These are phyloP conservation scores for Phytopythium aichiense DNA, from an alignment of 352 stramenopile species.

Conservation along the genomic window DNA sequence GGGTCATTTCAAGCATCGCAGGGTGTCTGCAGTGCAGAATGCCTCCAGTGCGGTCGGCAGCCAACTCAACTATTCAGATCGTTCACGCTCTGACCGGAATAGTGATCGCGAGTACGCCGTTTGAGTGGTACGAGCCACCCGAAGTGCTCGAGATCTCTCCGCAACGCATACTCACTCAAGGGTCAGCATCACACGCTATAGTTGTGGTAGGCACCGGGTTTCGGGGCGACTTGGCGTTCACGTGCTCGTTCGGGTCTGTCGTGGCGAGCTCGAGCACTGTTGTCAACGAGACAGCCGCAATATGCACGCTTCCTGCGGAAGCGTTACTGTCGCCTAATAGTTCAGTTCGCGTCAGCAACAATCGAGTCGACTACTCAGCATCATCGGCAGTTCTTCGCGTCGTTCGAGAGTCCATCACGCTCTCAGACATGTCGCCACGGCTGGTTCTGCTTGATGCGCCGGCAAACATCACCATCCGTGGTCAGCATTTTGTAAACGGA, in stretches of 20 bases:
- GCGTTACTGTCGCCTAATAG: not conserved
- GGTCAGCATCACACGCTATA: not conserved
- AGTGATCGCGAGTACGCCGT: not conserved
- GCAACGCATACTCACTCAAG: not conserved
- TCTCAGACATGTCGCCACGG: slow-evolving; percentile 18
- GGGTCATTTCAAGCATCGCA: not conserved
- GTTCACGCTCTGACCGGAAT: not conserved
- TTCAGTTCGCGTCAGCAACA: slow-evolving; percentile 1
- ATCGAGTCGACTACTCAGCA: slow-evolving; percentile 1
- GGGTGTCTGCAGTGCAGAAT: slow-evolving; percentile 2
- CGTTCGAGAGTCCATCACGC: slow-evolving; percentile 6
- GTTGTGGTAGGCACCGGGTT: slow-evolving; percentile 5
- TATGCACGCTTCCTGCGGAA: not conserved
- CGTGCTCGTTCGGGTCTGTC: slow-evolving; percentile 5
- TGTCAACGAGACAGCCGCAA: slow-evolving; percentile 6
- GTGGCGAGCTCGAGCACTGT: slow-evolving; percentile 1
- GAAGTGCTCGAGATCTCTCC: slow-evolving; percentile 7
- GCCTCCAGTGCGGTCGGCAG: not conserved
- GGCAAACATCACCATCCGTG: slow-evolving; percentile 28
- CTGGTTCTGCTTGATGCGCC: slow-evolving; percentile 9
- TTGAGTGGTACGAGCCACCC: slow-evolving; percentile 8
- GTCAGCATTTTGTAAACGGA: slow-evolving; percentile 20
- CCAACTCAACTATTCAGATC: not conserved
- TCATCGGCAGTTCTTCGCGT: slow-evolving; percentile 4
- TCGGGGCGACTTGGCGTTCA: slow-evolving; percentile 8